phyloP scores from a whole-genome alignment of 1,284 basidiomycete species.

The Cutaneotrichosporon sp. region DNA sequence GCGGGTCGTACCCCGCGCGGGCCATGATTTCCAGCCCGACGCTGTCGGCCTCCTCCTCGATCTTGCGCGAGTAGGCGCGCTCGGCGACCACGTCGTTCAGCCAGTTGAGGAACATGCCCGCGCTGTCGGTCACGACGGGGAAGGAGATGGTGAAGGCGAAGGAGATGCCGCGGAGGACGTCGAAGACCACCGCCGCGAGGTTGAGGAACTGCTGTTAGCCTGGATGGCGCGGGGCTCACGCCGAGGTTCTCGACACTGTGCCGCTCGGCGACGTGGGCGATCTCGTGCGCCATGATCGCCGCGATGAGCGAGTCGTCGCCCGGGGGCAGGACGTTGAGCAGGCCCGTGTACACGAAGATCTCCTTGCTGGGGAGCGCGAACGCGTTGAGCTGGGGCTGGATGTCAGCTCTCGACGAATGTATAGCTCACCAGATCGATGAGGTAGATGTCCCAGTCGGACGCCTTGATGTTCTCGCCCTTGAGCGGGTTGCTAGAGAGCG shows the following conservation, averaged over 20 bases:
- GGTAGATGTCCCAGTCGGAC: constrained; percentile 57
- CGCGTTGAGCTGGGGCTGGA: constrained; percentile 55
- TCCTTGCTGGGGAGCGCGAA: constrained; percentile 59
- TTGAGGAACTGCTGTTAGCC: constrained; percentile 53
- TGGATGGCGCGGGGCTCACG: constrained; percentile 31
- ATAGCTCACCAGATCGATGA: constrained; percentile 54
- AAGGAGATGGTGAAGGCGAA: constrained; percentile 59
- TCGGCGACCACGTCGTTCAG: constrained; percentile 57
- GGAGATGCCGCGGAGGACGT: constrained; percentile 57
- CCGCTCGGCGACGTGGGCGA: constrained; percentile 57
- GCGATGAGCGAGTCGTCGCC: constrained; percentile 56
- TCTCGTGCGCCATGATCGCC: constrained; percentile 57
- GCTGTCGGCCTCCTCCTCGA: constrained; percentile 59
- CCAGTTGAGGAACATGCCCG: constrained; percentile 57
- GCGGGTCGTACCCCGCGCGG: constrained; percentile 57
- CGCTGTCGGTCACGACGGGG: constrained; percentile 56
- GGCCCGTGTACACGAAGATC: constrained; percentile 58
- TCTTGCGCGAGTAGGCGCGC: constrained; percentile 57
- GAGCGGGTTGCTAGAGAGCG: constrained; percentile 54
- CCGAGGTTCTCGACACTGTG: constrained; percentile 59
- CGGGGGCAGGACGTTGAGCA: constrained; percentile 54
- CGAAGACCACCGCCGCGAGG: constrained; percentile 57
- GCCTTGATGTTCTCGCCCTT: constrained; percentile 49
- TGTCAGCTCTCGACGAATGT: constrained; percentile 13
- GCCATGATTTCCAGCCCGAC: constrained; percentile 58